These are phyloP conservation scores for Rhipidocladum racemiflorum DNA, from an alignment of 176 grass and related monocot species.

Conservation along the genomic window DNA sequence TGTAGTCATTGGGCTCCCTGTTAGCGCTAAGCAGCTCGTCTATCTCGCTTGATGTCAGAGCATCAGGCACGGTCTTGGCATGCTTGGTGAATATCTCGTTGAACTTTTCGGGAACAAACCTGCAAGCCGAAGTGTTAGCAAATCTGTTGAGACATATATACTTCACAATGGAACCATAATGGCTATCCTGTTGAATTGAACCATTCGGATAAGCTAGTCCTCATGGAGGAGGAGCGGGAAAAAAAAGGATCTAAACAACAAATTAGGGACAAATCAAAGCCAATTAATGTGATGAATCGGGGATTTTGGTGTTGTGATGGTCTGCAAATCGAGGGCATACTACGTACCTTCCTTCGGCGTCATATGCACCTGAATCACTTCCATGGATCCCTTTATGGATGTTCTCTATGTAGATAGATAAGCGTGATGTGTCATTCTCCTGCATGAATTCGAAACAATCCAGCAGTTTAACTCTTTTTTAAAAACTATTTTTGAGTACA, in stretches of 20 bases:
- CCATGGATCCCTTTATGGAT: conserved; percentile 78
- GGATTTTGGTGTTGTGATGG: not conserved
- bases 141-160: not conserved
- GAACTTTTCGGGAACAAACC: conserved; percentile 78
- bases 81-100: conserved; percentile 69
- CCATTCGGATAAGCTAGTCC: not conserved
- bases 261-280: not conserved
- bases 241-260: not conserved
- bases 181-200: not conserved
- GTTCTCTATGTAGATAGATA: conserved; percentile 73
- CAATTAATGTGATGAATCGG: not conserved
- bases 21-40: conserved; percentile 56
- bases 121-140: not conserved
- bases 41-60: conserved; percentile 57
- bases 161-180: not conserved
- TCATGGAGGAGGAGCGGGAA: not conserved
- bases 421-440: conserved; percentile 42
- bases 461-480: not conserved
- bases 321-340: not conserved
- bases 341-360: conserved; percentile 67
- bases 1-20: conserved; percentile 41
- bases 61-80: conserved; percentile 49
- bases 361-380: conserved; percentile 67
- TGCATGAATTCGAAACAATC: conserved; percentile 16
- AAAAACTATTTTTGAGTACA: not conserved